Evolutionary conservation across 495 filamentous ascomycete species (phyloP).

Genomic region (Penicillium egyptiacum): DNA sequence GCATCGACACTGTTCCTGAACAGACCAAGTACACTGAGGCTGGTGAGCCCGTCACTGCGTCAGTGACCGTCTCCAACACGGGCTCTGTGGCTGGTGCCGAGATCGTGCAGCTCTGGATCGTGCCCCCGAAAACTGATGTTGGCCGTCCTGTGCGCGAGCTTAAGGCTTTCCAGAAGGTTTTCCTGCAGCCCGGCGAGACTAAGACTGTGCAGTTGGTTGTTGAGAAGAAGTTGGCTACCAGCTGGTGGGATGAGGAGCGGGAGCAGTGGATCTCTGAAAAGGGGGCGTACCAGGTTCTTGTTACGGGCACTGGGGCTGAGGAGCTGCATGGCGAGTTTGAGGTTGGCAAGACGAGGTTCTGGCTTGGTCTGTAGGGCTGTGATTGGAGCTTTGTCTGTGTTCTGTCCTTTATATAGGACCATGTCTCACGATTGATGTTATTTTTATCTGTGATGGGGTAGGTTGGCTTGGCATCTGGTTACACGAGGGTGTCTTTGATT

Average conservation of each 20-base stretch:
- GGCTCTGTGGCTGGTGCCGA: slow-evolving; percentile 67
- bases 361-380: slow-evolving; percentile 44
- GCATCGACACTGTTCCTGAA: slow-evolving; percentile 39
- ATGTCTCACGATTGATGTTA: slow-evolving; percentile 8
- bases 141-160: slow-evolving; percentile 74
- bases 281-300: slow-evolving; percentile 65
- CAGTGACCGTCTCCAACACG: slow-evolving; percentile 68
- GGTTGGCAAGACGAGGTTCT: slow-evolving; percentile 59
- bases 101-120: slow-evolving; percentile 76
- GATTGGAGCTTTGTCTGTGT: not conserved
- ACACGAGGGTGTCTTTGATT: not conserved
- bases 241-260: slow-evolving; percentile 75
- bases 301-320: slow-evolving; percentile 54
- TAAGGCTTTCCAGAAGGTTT: slow-evolving; percentile 77
- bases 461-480: not conserved
- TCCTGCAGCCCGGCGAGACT: slow-evolving; percentile 66
- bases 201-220: slow-evolving; percentile 63
- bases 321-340: slow-evolving; percentile 48
- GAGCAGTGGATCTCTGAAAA: slow-evolving; percentile 76
- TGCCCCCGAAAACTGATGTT: slow-evolving; percentile 53
- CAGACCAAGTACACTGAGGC: slow-evolving; percentile 27
- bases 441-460: slow-evolving; percentile 2
- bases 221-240: slow-evolving; percentile 72
- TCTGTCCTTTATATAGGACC: not conserved
- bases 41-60: slow-evolving; percentile 56